Base-by-base conservation (phyloP, 129 eudicot genomes). In the Flaveria brownii region DNA sequence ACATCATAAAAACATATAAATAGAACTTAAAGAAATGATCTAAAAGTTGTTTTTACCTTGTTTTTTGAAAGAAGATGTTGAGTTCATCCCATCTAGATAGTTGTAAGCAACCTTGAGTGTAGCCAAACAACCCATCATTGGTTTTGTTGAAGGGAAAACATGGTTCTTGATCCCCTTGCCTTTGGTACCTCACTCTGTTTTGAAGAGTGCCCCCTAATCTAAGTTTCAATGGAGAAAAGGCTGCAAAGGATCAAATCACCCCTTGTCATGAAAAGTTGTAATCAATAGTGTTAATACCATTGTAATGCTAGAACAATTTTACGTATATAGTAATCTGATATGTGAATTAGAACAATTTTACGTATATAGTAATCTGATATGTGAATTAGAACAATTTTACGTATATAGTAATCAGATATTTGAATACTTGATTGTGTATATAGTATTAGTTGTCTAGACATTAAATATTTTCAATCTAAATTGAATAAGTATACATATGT, bases 201-300 rank as follows among this genome's bases (percentile, higher is more conserved):
- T 95, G 96, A 80, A 91, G 82, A 26, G 97, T 95, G 47, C 99
- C 99, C 8, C 99, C 99, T 28, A 95, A 76, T 90, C 99, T 89
- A 54, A 95, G 83, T 84, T 91, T 95, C 62, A 95, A 81, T 4
- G 99, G 94, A 20, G 97, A 87, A 80, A 95, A 87, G 33, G 97
- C 99, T 95, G 92, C 82, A 83, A 75, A 54, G 6, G 50, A 57
- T 33, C 76, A 68, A 77, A 55, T 75, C 52, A 66, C 7, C 50
- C 50, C 20, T 12, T 76, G 73, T 76, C 25, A 76, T 18, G 9
- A 14, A 64, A 17, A 22, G 10, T 20, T 60, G 15, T 28, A 45
- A 45, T 45, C 11, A 45, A 9, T 45, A 45, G 6, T 43, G 2
- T 45, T 45, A 4, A 36, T 36, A 36, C 7, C 41, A 4, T 36